Conservation (phyloP, 441 rosid species). For the Gossypium laxum region DNA sequence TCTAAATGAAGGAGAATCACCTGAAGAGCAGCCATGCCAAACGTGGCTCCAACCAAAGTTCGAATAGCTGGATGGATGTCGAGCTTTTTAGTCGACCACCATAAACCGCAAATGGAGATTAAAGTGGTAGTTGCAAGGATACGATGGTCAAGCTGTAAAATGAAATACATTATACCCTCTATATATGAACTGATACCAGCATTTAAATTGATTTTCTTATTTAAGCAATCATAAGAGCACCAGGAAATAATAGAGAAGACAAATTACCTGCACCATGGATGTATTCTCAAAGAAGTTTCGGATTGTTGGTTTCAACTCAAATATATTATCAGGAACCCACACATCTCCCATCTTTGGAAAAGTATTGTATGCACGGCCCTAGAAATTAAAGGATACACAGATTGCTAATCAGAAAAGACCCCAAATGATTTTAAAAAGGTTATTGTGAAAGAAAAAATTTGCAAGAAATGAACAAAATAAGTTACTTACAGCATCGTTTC, state of each 20-base stretch:
- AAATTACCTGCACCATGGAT: slow-evolving; percentile 63
- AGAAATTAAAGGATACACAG: slow-evolving; percentile 3
- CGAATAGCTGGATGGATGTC: slow-evolving; percentile 78
- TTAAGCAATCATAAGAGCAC: not conserved
- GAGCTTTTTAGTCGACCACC: slow-evolving; percentile 67
- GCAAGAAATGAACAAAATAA: not conserved
- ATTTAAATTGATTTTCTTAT: not conserved
- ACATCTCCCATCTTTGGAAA: slow-evolving; percentile 86
- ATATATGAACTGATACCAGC: not conserved
- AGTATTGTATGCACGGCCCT: slow-evolving; percentile 84
- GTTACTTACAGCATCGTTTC: slow-evolving; percentile 79
- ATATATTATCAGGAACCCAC: slow-evolving; percentile 72
- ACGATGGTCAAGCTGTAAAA: slow-evolving; percentile 25
- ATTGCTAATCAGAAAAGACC: slow-evolving; percentile 2
- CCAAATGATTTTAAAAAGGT: not conserved
- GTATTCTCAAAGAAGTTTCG: slow-evolving; percentile 89
- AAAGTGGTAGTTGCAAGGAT: slow-evolving; percentile 61
- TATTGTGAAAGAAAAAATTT: not conserved
- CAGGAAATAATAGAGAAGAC: not conserved
- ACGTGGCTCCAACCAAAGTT: slow-evolving; percentile 57
- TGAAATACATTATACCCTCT: not conserved
- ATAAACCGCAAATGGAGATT: slow-evolving; percentile 35
- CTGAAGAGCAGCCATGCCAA: slow-evolving; percentile 80
- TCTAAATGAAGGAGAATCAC: slow-evolving; percentile 22
- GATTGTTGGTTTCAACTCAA: slow-evolving; percentile 64